Evolutionary conservation across 805 yeast species (phyloP).

Genomic region (Clavispora santaluciae): DNA sequence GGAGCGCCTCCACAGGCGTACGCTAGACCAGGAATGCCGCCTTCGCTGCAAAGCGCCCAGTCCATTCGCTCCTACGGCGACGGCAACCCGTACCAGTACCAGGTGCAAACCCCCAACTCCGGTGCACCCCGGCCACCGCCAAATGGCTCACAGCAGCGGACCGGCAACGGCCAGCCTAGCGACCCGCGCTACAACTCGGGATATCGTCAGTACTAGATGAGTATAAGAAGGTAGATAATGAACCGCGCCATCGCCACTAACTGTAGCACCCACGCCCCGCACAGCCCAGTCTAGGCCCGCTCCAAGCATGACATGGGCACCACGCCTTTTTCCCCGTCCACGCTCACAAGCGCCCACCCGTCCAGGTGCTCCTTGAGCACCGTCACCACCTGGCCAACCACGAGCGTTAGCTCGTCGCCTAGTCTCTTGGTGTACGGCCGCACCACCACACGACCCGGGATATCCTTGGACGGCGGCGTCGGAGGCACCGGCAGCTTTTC

Average conservation of each 20-base stretch:
- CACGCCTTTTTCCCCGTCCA: slow-evolving; percentile 23
- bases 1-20: not conserved
- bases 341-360: slow-evolving; percentile 36
- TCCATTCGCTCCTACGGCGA: not conserved
- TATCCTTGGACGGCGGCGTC: not conserved
- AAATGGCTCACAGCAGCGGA: slow-evolving; percentile 6
- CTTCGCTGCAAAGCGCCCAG: not conserved
- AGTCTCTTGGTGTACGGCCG: slow-evolving; percentile 24
- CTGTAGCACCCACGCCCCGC: too few relatives aligned
- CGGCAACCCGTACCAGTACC: slow-evolving; percentile 5
- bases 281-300: too few relatives aligned
- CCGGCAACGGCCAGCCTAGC: slow-evolving; percentile 2
- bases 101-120: slow-evolving; percentile 1
- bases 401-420: slow-evolving; percentile 30
- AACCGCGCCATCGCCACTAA: too few relatives aligned
- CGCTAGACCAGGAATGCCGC: not conserved
- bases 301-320: slow-evolving; percentile 29
- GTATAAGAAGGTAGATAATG: not conserved
- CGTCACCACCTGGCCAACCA: slow-evolving; percentile 26
- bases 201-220: not conserved
- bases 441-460: slow-evolving; percentile 17
- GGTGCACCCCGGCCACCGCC: slow-evolving; percentile 1
- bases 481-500: not conserved
- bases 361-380: slow-evolving; percentile 25
- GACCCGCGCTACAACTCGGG: slow-evolving; percentile 5